phyloP scores from a whole-genome alignment of 257 asterid genomes.

The Primulina tabacum region DNA sequence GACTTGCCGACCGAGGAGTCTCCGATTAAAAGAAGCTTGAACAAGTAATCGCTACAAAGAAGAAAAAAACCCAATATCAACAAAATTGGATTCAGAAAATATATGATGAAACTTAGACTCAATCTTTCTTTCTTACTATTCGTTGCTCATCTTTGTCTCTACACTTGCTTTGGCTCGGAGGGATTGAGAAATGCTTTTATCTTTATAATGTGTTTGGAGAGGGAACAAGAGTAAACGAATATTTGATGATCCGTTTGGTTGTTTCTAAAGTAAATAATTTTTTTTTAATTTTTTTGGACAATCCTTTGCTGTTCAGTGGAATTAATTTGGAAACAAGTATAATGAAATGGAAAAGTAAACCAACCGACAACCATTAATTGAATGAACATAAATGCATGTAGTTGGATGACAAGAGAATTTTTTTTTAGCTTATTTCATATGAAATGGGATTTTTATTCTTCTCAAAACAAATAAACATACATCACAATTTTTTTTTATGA shows the following conservation, averaged over 20 bases:
- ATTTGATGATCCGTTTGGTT: not conserved
- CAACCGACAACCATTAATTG: not conserved
- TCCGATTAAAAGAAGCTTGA: conserved; percentile 59
- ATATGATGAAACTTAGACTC: not conserved
- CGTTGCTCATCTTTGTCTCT: conserved; percentile 32
- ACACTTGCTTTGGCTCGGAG: not conserved
- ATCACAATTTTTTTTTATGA: too few relatives aligned
- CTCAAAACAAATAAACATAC: too few relatives aligned
- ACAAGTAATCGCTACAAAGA: conserved; percentile 46
- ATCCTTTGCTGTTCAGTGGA: too few relatives aligned
- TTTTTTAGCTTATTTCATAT: too few relatives aligned
- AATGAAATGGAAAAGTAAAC: too few relatives aligned
- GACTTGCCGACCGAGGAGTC: conserved; percentile 64
- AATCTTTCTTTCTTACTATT: conserved; percentile 32
- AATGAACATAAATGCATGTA: not conserved
- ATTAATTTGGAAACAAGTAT: not conserved
- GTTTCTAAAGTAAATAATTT: too few relatives aligned
- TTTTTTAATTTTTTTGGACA: not conserved
- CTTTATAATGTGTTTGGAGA: not conserved
- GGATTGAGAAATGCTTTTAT: not conserved
- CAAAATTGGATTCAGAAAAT: not conserved
- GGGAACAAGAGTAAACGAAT: not conserved
- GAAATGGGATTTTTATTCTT: too few relatives aligned
- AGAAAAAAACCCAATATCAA: not conserved
- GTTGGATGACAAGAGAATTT: too few relatives aligned